phyloP scores from a whole-genome alignment of 1,284 basidiomycete species.

The Fomitiporia mediterranea region DNA sequence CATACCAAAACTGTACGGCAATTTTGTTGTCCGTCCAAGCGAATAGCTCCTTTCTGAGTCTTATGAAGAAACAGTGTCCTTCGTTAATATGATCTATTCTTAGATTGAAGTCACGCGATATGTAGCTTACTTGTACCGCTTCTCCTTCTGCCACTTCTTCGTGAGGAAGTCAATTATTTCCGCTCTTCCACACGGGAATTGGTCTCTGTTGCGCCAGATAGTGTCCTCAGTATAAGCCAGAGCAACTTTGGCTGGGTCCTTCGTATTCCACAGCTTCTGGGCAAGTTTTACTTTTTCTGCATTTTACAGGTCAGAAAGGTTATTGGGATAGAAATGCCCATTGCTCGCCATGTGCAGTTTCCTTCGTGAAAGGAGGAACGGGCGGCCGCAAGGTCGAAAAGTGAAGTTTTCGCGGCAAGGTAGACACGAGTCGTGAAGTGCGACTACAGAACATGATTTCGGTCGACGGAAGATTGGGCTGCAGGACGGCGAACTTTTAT shows the following conservation, averaged over 20 bases:
- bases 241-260: constrained; percentile 27
- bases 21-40: constrained; percentile 54
- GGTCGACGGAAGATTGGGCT: neutral
- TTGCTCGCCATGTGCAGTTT: constrained; percentile 16
- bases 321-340: neutral
- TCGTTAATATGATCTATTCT: neutral
- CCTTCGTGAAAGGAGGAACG: constrained; percentile 19
- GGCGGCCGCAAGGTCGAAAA: constrained; percentile 15
- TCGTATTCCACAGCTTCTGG: constrained; percentile 20
- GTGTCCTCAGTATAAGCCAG: constrained; percentile 52
- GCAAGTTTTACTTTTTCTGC: constrained; percentile 20
- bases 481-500: neutral
- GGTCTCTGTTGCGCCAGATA: constrained; percentile 56
- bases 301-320: neutral
- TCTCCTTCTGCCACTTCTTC: constrained; percentile 53
- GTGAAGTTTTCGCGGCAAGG: neutral
- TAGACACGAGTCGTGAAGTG: neutral
- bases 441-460: neutral
- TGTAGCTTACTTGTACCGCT: constrained; percentile 27
- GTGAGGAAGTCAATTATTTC: constrained; percentile 48
- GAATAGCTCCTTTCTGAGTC: constrained; percentile 54
- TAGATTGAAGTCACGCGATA: neutral
- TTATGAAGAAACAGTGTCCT: constrained; percentile 25
- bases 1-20: constrained; percentile 62
- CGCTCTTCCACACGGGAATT: constrained; percentile 45